Percentiles rank a stretch among this genome's conserved stretches.
Evolutionary conservation across 495 filamentous ascomycete species (phyloP).

Genomic region (Neurospora intermedia): DNA sequence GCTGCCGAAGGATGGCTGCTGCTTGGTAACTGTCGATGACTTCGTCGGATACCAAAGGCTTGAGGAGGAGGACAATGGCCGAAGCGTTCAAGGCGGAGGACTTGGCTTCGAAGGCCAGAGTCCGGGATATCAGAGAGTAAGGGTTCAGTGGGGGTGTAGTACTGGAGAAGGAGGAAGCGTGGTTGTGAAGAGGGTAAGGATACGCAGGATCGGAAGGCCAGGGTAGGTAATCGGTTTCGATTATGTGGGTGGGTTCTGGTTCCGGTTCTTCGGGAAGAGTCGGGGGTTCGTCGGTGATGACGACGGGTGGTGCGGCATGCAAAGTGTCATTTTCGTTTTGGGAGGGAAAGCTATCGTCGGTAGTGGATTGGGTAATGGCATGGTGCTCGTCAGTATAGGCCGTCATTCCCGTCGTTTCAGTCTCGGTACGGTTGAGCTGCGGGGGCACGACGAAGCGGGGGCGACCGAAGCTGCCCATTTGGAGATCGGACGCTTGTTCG

Average conservation of each 20-base stretch:
- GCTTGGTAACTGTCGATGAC: slow-evolving; percentile 39
- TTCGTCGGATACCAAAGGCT: slow-evolving; percentile 37
- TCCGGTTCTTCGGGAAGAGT: neutral
- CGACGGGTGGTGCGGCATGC: neutral
- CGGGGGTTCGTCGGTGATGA: slow-evolving; percentile 1
- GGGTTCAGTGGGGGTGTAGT: slow-evolving; percentile 33
- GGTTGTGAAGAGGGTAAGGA: slow-evolving; percentile 22
- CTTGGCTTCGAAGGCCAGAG: slow-evolving; percentile 36
- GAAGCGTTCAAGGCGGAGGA: slow-evolving; percentile 38
- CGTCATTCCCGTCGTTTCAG: slow-evolving; percentile 17
- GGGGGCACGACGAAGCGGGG: slow-evolving; percentile 10
- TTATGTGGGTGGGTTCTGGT: slow-evolving; percentile 18
- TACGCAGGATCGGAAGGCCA: slow-evolving; percentile 39
- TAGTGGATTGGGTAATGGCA: slow-evolving; percentile 34
- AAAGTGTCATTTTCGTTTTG: slow-evolving; percentile 16
- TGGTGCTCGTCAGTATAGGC: slow-evolving; percentile 33
- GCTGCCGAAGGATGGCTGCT: slow-evolving; percentile 47
- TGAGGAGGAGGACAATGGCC: slow-evolving; percentile 40
- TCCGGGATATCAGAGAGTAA: slow-evolving; percentile 34
- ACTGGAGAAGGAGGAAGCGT: slow-evolving; percentile 5
- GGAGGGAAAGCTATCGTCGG: slow-evolving; percentile 22
- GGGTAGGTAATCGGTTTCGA: slow-evolving; percentile 40
- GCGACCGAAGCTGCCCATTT: slow-evolving; percentile 20
- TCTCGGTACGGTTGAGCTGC: slow-evolving; percentile 22
- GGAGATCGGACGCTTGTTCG: slow-evolving; percentile 27